Conservation (phyloP, 2,329 filamentous ascomycete species). For the Canariomyces notabilis region DNA sequence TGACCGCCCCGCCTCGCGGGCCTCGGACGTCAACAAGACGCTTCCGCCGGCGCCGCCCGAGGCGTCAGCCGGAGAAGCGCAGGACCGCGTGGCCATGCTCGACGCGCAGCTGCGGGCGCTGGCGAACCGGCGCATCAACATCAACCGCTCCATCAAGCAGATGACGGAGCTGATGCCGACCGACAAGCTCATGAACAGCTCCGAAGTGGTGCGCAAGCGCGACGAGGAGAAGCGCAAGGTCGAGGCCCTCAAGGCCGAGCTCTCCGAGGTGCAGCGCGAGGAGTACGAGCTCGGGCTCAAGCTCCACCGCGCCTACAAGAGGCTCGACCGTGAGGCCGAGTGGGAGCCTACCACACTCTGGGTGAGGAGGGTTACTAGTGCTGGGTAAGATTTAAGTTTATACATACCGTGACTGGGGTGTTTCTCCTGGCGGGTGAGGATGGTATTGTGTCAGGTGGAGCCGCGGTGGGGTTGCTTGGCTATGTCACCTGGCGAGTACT, state of each 20-base stretch:
- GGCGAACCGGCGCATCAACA: slow-evolving; percentile 62
- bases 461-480: too few species aligned
- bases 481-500: too few species aligned
- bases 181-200: slow-evolving; percentile 62
- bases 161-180: slow-evolving; percentile 74
- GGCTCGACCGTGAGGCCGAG: slow-evolving; percentile 60
- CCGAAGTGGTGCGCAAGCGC: slow-evolving; percentile 54
- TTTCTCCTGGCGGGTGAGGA: too few species aligned
- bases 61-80: slow-evolving; percentile 39
- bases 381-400: slow-evolving; percentile 33
- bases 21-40: slow-evolving; percentile 45
- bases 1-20: slow-evolving; percentile 31
- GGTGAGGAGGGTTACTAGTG: slow-evolving; percentile 77
- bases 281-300: slow-evolving; percentile 75
- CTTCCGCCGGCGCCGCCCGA: slow-evolving; percentile 60
- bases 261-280: slow-evolving; percentile 68
- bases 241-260: slow-evolving; percentile 57
- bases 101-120: slow-evolving; percentile 62
- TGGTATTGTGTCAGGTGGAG: too few species aligned
- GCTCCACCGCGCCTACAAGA: slow-evolving; percentile 69
- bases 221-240: slow-evolving; percentile 61
- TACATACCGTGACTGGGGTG: too few species aligned
- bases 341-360: slow-evolving; percentile 67
- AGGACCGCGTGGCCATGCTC: slow-evolving; percentile 62
- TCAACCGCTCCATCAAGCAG: slow-evolving; percentile 67